Conservation (phyloP, 2,329 filamentous ascomycete species). For the Penicillium nordicum region DNA sequence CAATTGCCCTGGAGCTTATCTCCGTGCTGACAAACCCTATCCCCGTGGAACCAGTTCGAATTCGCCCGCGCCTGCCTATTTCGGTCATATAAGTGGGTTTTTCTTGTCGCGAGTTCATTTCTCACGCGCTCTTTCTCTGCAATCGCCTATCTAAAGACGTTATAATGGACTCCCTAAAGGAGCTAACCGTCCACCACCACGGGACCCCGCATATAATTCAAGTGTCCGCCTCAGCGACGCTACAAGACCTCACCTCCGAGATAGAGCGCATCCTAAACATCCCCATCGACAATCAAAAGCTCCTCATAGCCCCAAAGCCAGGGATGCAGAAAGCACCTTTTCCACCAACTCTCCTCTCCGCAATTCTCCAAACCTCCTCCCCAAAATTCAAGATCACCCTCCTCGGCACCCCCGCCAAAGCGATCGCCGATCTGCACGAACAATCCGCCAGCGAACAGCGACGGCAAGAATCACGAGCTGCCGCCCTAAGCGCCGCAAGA, state of each 20-base stretch:
- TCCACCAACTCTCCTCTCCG: conserved; percentile 32
- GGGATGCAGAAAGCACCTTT: conserved; percentile 48
- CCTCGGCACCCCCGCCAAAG: conserved; percentile 42
- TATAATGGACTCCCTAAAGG: conserved; percentile 23
- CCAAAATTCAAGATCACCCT: conserved; percentile 47
- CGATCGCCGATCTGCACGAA: conserved; percentile 43
- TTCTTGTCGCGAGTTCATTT: neutral
- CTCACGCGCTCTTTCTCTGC: neutral
- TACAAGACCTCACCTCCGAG: conserved; percentile 42
- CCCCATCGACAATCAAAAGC: conserved; percentile 43
- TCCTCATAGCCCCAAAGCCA: conserved; percentile 47
- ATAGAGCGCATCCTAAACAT: conserved; percentile 39
- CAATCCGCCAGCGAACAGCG: conserved; percentile 29
- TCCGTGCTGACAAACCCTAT: conserved; percentile 34
- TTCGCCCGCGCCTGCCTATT: conserved; percentile 17
- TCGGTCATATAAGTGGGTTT: conserved; percentile 7
- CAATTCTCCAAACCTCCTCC: conserved; percentile 33
- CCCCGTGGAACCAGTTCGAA: conserved; percentile 32
- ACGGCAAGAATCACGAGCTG: conserved; percentile 30
- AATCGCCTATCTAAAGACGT: neutral
- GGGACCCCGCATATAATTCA: conserved; percentile 49
- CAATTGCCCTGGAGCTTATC: conserved; percentile 16
- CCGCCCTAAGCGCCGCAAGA: conserved; percentile 23
- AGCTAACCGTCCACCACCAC: conserved; percentile 55
- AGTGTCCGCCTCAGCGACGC: conserved; percentile 50